Evolutionary conservation across 2,329 filamentous ascomycete species (phyloP).

Genomic region (Malbranchea zuffiana): DNA sequence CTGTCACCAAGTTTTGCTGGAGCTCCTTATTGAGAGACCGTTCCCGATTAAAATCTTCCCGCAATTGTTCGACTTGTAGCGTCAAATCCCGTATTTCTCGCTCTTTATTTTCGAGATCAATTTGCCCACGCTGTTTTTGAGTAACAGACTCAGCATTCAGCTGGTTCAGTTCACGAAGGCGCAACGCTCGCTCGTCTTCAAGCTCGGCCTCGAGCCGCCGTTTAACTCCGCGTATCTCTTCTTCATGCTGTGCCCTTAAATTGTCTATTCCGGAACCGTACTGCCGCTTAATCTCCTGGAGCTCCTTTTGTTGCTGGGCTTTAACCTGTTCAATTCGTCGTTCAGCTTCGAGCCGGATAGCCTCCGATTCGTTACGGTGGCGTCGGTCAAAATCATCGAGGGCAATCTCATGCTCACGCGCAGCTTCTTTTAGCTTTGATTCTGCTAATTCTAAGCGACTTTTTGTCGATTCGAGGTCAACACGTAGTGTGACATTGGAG

Average conservation of each 20-base stretch:
- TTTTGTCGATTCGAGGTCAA: slow-evolving; percentile 56
- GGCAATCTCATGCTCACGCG: slow-evolving; percentile 42
- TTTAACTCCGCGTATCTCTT: slow-evolving; percentile 56
- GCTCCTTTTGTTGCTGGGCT: slow-evolving; percentile 54
- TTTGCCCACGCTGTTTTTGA: slow-evolving; percentile 34
- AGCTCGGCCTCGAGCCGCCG: slow-evolving; percentile 54
- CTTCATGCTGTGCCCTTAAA: slow-evolving; percentile 51
- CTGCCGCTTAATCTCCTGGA: no score
- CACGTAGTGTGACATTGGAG: slow-evolving; percentile 46
- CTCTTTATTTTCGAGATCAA: slow-evolving; percentile 43
- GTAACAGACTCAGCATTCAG: slow-evolving; percentile 44
- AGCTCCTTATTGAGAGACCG: slow-evolving; percentile 49
- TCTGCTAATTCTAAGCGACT: slow-evolving; percentile 42
- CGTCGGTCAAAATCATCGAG: slow-evolving; percentile 45
- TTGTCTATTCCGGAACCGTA: no score
- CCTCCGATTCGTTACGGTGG: slow-evolving; percentile 36
- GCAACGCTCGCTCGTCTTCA: slow-evolving; percentile 51
- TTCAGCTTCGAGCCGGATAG: slow-evolving; percentile 33
- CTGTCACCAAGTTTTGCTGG: slow-evolving; percentile 49
- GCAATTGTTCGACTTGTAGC: slow-evolving; percentile 30
- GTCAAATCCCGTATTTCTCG: slow-evolving; percentile 41
- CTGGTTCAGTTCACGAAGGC: slow-evolving; percentile 55
- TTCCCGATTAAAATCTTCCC: slow-evolving; percentile 49
- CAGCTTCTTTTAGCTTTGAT: slow-evolving; percentile 41
- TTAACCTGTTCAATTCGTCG: slow-evolving; percentile 48